Base-by-base conservation (phyloP, 176 grass and related monocot species). In the Avena insularis region DNA sequence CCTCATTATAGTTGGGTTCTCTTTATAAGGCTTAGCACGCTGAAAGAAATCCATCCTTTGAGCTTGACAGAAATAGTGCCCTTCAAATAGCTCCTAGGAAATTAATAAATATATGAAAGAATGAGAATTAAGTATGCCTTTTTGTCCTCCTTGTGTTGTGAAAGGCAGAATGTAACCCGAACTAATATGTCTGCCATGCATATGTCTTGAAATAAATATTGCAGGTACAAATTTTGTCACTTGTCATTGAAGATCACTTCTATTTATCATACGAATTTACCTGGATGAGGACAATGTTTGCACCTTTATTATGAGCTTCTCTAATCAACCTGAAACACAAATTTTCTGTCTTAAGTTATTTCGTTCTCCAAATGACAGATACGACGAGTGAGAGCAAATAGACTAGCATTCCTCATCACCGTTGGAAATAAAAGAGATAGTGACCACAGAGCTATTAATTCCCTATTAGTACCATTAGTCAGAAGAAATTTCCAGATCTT, bases 21-120 rank as follows among this genome's bases (percentile, higher is more conserved):
- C 93, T 90, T 96, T 91, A 79, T 96, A 99, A 87, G 97, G 94
- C 71, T 93, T 96, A 51, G 97, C 97, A 20, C 87, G 89, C 35
- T n/a, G 35, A 79, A 99, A 98, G 69, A 93, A 96, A 72, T 96
- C 97, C 86, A 92, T 59, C 82, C 90, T 92, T 89, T 98, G 92
- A 92, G 90, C 94, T 89, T 99, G 97, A 85, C 97, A 99, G 82
- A 99, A 99, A 92, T 99, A 96, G 63, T 92, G 85, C 9, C 97
- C 94, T 71, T 99, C 97, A 90, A 99, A 99, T 36, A 99, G 79
- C 86, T 99, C 94, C 97, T 99, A 49, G 31, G 56, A 76, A 38
- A 89, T 63, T 78, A 10, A 68, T 13, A 70, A 12, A 50, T 35
- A 71, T 1, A 36, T 50, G 8, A 33, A 13, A 9, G 13, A 17